Conservation (phyloP, 352 stramenopile species). For the Phytophthora constricta region DNA sequence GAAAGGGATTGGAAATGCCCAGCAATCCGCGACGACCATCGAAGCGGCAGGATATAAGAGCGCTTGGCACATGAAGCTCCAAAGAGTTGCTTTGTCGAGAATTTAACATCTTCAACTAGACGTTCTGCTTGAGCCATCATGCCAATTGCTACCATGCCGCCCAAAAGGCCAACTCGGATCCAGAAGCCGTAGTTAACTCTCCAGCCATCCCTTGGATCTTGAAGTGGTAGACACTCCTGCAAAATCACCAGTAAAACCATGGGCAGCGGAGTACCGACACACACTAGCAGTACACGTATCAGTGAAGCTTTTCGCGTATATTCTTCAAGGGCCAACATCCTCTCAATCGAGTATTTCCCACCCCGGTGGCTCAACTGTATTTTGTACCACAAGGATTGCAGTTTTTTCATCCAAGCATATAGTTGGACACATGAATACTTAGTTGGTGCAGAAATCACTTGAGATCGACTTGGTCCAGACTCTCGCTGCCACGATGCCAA, state of each 20-base stretch:
- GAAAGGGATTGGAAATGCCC: not conserved
- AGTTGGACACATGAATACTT: too few species aligned
- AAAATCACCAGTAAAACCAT: not conserved
- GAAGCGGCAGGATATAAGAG: not conserved
- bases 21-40: not conserved
- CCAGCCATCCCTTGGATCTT: slow-evolving; percentile 6
- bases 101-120: too few species aligned
- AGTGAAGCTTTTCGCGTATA: slow-evolving; percentile 16
- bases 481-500: too few species aligned
- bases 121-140: too few species aligned
- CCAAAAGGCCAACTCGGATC: not conserved
- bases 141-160: not conserved
- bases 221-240: not conserved
- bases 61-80: too few species aligned
- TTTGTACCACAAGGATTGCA: too few species aligned
- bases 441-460: too few species aligned
- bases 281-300: slow-evolving; percentile 1
- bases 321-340: slow-evolving; percentile 27
- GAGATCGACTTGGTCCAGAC: too few species aligned
- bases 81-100: too few species aligned
- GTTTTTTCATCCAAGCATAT: too few species aligned
- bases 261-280: not conserved
- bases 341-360: slow-evolving; percentile 29
- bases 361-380: slow-evolving; percentile 3
- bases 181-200: slow-evolving; percentile 4